Conservation (phyloP, 2,329 filamentous ascomycete species). For the Exophiala phaeomuriformis region DNA sequence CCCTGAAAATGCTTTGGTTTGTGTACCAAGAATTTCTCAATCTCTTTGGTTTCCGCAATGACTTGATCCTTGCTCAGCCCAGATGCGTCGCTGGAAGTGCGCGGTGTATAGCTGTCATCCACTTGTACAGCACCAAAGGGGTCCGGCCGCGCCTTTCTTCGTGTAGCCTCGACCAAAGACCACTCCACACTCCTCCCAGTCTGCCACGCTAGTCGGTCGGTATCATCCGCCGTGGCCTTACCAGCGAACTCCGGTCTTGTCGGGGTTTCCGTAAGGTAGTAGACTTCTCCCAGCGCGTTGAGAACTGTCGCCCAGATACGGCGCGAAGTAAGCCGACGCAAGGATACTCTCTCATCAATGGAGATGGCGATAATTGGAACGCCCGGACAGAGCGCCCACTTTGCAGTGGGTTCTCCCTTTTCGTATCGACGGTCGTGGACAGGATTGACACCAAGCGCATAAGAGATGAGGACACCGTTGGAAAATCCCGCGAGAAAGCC, state of each 20-base stretch:
- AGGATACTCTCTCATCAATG: slow-evolving; percentile 74
- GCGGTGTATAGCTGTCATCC: slow-evolving; percentile 70
- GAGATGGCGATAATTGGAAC: slow-evolving; percentile 81
- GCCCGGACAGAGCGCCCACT: slow-evolving; percentile 85
- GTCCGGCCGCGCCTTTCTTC: slow-evolving; percentile 63
- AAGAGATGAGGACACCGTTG: slow-evolving; percentile 72
- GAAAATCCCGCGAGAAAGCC: slow-evolving; percentile 80
- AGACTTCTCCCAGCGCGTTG: slow-evolving; percentile 88
- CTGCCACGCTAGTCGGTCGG: slow-evolving; percentile 66
- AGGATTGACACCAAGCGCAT: slow-evolving; percentile 60
- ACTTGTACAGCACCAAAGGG: slow-evolving; percentile 61
- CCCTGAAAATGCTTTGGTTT: slow-evolving; percentile 72
- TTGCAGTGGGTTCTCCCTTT: slow-evolving; percentile 72
- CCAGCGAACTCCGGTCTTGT: slow-evolving; percentile 45
- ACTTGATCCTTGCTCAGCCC: slow-evolving; percentile 64
- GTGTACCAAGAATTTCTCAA: slow-evolving; percentile 66
- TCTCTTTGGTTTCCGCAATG: slow-evolving; percentile 68
- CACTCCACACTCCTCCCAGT: slow-evolving; percentile 72
- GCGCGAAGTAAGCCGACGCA: slow-evolving; percentile 59
- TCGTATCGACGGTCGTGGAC: slow-evolving; percentile 56
- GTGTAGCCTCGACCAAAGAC: slow-evolving; percentile 70
- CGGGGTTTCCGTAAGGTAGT: slow-evolving; percentile 69
- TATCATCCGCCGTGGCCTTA: slow-evolving; percentile 44
- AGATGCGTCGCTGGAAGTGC: slow-evolving; percentile 68
- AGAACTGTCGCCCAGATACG: slow-evolving; percentile 88